Base-by-base conservation (phyloP, 495 filamentous ascomycete genomes). In the Penicillium tannophilum region DNA sequence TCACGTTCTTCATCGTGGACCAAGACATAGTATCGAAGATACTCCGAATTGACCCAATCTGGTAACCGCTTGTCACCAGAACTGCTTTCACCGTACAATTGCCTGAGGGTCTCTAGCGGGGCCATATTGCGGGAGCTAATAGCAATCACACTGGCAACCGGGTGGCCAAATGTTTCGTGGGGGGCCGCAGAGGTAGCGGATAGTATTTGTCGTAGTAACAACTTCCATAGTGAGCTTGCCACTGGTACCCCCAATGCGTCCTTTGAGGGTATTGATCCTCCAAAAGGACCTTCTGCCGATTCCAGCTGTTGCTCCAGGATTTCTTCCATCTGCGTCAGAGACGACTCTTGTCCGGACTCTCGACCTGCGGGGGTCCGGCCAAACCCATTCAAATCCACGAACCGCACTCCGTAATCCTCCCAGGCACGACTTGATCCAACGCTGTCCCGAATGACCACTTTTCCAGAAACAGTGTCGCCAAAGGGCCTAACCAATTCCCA, bases 1-100 rank as follows among this genome's bases (percentile, higher is more conserved):
- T 96, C 92, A 43, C 82, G 83, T 61, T 98, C 95, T 69, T 98
- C 94, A 63, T 98, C 94, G 63, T 98, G 95, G n/a, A 98, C 86
- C 23, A 98, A 80, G 16, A 98, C 89, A 73, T 98, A 98, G 68
- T 98, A 98, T 54, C 94, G 83, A 52, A 98, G 81, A 70, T 90
- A 97, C 36, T 97, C 93, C 26, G 85, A 86, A 62, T 93, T 84
- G 1, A 97, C 86, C 88, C 92, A 98, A 20, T 79, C 76, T 2
- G 94, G 93, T 58, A 92, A 67, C 46, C 82, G 76, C 59, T 78
- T 81, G 46, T 84, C 82, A 1, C 91, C 90, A 36, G 80, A 80
- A 46, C 81, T 88, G 16, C 91, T 92, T 52, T 90, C 86, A 7
- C 76, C 79, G 65, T 98, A 98, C 8, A 98, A 78, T 56, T 85